Conservation (phyloP, 768 basidiomycete genomes). For the Pleurotus tuoliensis region DNA sequence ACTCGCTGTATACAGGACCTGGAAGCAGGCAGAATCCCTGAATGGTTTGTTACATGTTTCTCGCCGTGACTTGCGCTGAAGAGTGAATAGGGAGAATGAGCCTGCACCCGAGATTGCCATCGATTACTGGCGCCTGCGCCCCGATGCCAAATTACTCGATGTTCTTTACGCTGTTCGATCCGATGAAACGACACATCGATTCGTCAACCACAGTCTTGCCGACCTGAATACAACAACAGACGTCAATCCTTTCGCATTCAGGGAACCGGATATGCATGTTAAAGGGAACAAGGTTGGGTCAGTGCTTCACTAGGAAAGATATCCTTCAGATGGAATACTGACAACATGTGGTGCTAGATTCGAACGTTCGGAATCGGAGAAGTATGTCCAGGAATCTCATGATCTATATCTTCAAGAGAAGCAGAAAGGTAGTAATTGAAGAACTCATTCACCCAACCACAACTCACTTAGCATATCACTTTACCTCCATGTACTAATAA, state of each 20-base stretch:
- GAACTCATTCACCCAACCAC: too few species aligned
- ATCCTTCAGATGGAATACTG: background rate
- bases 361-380: constrained; percentile 61
- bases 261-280: constrained; percentile 82
- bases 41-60: constrained; percentile 48
- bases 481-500: too few species aligned
- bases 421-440: constrained; percentile 8
- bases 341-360: constrained; percentile 40
- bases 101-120: constrained; percentile 88
- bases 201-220: constrained; percentile 86
- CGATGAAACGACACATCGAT: constrained; percentile 90
- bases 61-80: constrained; percentile 1
- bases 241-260: constrained; percentile 85
- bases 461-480: too few species aligned
- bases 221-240: constrained; percentile 75
- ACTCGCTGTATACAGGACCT: constrained; percentile 83
- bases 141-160: constrained; percentile 77
- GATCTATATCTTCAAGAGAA: constrained; percentile 40
- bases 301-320: constrained; percentile 22
- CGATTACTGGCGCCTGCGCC: constrained; percentile 86
- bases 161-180: constrained; percentile 90
- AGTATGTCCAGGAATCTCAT: constrained; percentile 61
- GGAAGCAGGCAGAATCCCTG: constrained; percentile 74
- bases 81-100: constrained; percentile 48
- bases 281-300: constrained; percentile 78